Base-by-base conservation (phyloP, 2,329 filamentous ascomycete genomes). In the Colletotrichum falcatum region DNA sequence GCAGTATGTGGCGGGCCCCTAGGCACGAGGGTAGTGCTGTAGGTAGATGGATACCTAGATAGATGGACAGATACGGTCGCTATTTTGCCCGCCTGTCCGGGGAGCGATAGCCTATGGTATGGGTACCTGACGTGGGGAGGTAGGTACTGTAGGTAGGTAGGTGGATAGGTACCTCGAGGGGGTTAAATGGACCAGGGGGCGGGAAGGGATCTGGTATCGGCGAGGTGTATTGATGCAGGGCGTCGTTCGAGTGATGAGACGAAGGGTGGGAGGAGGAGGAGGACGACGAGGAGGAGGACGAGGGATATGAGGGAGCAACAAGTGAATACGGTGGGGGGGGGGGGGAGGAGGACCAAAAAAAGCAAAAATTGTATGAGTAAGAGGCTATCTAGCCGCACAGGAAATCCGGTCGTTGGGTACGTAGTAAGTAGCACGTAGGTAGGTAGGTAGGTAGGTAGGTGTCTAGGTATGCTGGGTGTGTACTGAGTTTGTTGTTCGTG, bases 1-100 rank as follows among this genome's bases (percentile, higher is more conserved):
- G n/a, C n/a, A n/a, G n/a, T n/a, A n/a, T 62, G 67, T 67, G 58
- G 67, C 64, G 63, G 67, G 63, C 7, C 30, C 30, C 30, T 33
- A 7, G 30, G 30, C n/a, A 35, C 28, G 48, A n/a, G 51, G 46
- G 42, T 42, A 46, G 55, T 37, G 49, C 33, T 54, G 20, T 23
- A 61, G 42, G n/a, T 26, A 48, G n/a, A n/a, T n/a, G n/a, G n/a
- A n/a, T n/a, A n/a, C n/a, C n/a, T n/a, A n/a, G n/a, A n/a, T n/a
- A n/a, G n/a, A n/a, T n/a, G n/a, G n/a, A n/a, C n/a, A n/a, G n/a
- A n/a, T 33, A 33, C 28, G n/a, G 46, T 14, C 46, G 46, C 46
- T 49, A 16, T 16, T 14, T 49, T 39, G 11, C 35, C 35, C 18
- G n/a, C 46, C 23, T 48, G 9, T 6, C 6, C 35, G 9, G 46